Percentiles rank a stretch among this genome's conserved stretches.
phyloP scores from a whole-genome alignment of 1,284 basidiomycete genomes.

The Tremellales sp. region DNA sequence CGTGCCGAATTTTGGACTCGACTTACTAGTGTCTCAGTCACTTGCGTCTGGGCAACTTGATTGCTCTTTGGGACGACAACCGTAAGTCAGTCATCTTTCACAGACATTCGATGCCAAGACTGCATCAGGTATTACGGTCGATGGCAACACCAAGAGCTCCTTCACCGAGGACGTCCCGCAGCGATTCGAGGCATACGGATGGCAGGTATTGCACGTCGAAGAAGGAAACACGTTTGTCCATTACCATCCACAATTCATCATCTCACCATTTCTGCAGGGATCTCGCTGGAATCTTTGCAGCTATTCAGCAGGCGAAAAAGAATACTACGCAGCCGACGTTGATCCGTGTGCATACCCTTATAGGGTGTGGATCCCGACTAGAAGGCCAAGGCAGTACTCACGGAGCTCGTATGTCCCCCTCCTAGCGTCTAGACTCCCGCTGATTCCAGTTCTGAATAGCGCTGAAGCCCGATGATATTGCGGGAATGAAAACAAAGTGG shows the following conservation, averaged over 20 bases:
- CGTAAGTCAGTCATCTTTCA: conserved; percentile 39
- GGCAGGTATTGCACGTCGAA: conserved; percentile 31
- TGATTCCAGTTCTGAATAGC: conserved; percentile 11
- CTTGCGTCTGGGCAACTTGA: conserved; percentile 30
- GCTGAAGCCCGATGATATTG: conserved; percentile 23
- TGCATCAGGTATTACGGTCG: conserved; percentile 54
- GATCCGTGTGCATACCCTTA: conserved; percentile 22
- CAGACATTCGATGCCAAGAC: neutral
- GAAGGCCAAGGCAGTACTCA: conserved; percentile 16
- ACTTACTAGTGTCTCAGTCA: conserved; percentile 21
- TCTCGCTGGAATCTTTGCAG: conserved; percentile 20
- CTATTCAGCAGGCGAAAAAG: conserved; percentile 15
- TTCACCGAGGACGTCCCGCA: conserved; percentile 34
- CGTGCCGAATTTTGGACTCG: conserved; percentile 20
- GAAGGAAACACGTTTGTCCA: conserved; percentile 17
- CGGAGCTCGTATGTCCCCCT: conserved; percentile 57
- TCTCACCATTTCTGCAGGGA: conserved; percentile 51
- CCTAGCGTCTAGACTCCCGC: neutral
- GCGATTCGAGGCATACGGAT: conserved; percentile 22
- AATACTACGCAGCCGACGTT: conserved; percentile 22
- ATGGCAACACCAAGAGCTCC: conserved; percentile 27
- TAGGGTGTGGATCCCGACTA: conserved; percentile 20
- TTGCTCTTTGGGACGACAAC: conserved; percentile 35
- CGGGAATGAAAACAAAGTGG: conserved; percentile 18
- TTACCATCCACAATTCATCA: neutral